Evolutionary conservation across 345 rosid genomes (phyloP).

Genomic region (Eucalyptus regnans): DNA sequence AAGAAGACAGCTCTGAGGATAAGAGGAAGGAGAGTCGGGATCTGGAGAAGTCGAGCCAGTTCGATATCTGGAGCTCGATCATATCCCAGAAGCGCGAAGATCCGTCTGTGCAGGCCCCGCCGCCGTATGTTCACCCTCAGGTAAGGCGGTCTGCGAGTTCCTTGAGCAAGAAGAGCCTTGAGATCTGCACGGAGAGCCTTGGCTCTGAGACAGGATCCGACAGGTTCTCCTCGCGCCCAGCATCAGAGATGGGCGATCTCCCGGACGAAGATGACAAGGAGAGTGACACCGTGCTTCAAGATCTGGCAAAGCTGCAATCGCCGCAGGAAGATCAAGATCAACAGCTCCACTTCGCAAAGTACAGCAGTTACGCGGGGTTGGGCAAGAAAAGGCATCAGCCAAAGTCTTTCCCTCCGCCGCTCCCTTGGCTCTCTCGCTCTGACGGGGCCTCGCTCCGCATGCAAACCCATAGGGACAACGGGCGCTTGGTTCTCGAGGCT

Average conservation of each 20-base stretch:
- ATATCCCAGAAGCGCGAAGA: conserved; percentile 5
- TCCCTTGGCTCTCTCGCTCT: conserved; percentile 36
- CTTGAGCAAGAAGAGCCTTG: conserved; percentile 68
- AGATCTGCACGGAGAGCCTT: conserved; percentile 95
- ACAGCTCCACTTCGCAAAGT: not conserved
- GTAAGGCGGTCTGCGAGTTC: conserved; percentile 47
- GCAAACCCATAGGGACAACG: conserved; percentile 72
- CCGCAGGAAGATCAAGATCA: not conserved
- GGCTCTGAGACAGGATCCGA: conserved; percentile 98
- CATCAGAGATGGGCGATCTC: conserved; percentile 44
- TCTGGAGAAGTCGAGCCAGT: conserved; percentile 6
- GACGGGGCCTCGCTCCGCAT: conserved; percentile 48
- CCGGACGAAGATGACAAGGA: conserved; percentile 8
- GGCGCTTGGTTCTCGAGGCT: conserved; percentile 84
- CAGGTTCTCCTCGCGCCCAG: conserved; percentile 50
- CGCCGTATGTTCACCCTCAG: conserved; percentile 73
- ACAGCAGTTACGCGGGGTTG: not conserved
- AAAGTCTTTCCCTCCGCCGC: conserved; percentile 70
- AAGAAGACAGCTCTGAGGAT: conserved; percentile 20
- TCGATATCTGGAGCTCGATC: conserved; percentile 59
- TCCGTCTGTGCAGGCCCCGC: not conserved
- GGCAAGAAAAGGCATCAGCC: not conserved
- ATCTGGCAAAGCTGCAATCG: not conserved
- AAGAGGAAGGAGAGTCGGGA: conserved; percentile 6
- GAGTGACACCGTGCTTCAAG: not conserved